A percentile compares a stretch with the other conserved stretches of the same genome.
phyloP scores from a whole-genome alignment of 1,139 yeast species.

The Yamadazyma buinensis region DNA sequence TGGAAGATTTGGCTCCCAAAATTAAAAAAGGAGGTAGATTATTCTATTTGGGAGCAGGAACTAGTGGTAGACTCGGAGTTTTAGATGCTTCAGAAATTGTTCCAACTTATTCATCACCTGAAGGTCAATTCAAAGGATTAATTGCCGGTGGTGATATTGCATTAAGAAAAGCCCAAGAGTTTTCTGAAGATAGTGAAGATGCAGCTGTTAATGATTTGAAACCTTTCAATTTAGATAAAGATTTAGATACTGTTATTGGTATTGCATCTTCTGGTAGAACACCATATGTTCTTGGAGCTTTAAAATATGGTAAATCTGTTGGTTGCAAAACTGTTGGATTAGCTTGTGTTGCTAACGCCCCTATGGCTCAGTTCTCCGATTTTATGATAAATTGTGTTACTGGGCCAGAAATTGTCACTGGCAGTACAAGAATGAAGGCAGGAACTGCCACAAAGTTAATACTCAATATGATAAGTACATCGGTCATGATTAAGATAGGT shows the following conservation, averaged over 20 bases:
- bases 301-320: conserved; percentile 5
- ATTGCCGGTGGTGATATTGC: conserved; percentile 27
- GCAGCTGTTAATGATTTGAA: conserved; percentile 6
- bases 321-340: conserved; percentile 8
- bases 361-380: conserved; percentile 5
- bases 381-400: conserved; percentile 8
- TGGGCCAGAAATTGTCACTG: conserved; percentile 9
- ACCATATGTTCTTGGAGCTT: conserved; percentile 9
- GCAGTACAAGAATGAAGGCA: conserved; percentile 10
- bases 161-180: conserved; percentile 21
- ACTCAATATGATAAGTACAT: conserved; percentile 8
- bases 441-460: conserved; percentile 10
- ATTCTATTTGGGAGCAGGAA: conserved; percentile 24
- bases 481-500: conserved; percentile 9
- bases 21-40: conserved; percentile 19
- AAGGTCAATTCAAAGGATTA: conserved; percentile 20
- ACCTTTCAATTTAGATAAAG: conserved; percentile 6
- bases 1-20: conserved; percentile 19
- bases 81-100: conserved; percentile 25
- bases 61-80: conserved; percentile 21
- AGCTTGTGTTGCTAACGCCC: conserved; percentile 8
- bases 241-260: conserved; percentile 8
- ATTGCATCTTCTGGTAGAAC: conserved; percentile 11
- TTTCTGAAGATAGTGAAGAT: conserved; percentile 19
- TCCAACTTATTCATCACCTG: conserved; percentile 25